Base-by-base conservation (phyloP, 495 filamentous ascomycete genomes). In the Talaromyces adpressus region DNA sequence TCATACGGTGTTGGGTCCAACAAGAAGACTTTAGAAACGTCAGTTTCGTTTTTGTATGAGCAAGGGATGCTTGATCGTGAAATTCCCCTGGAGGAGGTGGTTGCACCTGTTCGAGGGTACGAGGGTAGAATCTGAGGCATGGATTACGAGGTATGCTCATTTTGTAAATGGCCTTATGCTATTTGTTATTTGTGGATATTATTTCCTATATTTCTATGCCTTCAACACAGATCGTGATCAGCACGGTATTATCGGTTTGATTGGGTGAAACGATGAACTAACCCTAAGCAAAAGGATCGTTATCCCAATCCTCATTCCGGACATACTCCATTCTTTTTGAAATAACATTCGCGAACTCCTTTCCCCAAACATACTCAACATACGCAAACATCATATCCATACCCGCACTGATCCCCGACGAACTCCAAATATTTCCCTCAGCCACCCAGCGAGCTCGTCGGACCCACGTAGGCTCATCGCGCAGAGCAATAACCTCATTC, bases 341-440 rank as follows among this genome's bases (percentile, higher is more conserved):
- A 11, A 62, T 12, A 11, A 11, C 32, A 25, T 47, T 36, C 16
- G 60, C 60, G 9, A 62, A 34, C 25, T 62, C 60, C 41, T 62
- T 49, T 22, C 45, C 60, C 27, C 45, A 62, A 11, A 51, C 32
- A 34, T 27, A 22, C 22, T 32, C 41, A 3, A 72, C 68, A 64
- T 66, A 72, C n/a, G 52, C 67, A 8, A 71, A 64, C 27, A 64
- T 66, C 70, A 72, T 68, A 58, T 70, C 70, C 45, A 72, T 72
- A 6, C 70, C 70, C 6, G 70, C 70, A 8, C 57, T 70, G 29
- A 72, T 65, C 6, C 70, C 70, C 16, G 65, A 62, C 32, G 70
- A 68, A 8, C 29, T 72, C 68, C 68, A 72, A 6, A 72, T 64
- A 32, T 72, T 58, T 2, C 32, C 52, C 14, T 63, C 51, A 0